Evolutionary conservation across 2,329 filamentous ascomycete genomes (phyloP), one percentile per base, ranked within the genome.

Genomic region (Dactylellina haptotyla): DNA sequence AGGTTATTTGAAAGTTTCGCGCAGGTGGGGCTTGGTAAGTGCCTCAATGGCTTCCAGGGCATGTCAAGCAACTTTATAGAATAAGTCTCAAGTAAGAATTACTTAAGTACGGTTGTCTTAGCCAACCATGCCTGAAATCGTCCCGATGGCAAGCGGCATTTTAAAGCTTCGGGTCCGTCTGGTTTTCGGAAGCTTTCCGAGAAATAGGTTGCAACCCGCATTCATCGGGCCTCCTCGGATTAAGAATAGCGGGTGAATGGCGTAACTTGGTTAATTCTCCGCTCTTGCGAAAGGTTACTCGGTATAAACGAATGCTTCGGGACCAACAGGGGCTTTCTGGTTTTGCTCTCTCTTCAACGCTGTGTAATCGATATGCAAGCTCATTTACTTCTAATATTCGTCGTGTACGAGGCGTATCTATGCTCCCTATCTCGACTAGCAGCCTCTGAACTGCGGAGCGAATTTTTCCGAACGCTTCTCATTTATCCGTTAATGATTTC

Each of bases 111-210:
- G 18, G 37, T 16, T 46, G 34, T 23, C 34, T 25, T 48, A 26
- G 39, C 41, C 18, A 20, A 41, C 23, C 50, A 20, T 48, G 30
- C 45, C 30, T 65, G 45, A 69, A 34, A 39, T 50, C n/a, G 58
- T 71, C 56, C 66, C 67, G 67, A 65, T 53, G 45, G 20, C 43
- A 65, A 72, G 67, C 67, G 67, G 67, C 59, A 72, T 72, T 65
- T 64, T 59, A 45, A 54, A 58, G 59, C 34, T 64, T 20, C 10
- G 39, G 43, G n/a, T 16, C 39, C 32, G 32, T 61, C 56, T 28
- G 51, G 23, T 37, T 37, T 59, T 72, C 67, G 67, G 67, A 72
- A 64, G 58, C 54, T 72, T 72, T 59, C 67, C 67, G 67, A 72
- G 43, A 30, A 50, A 45, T 45, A 45, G 61, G 39, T 56, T 53